Percentiles rank a stretch among this genome's conserved stretches.
Conservation (phyloP, 768 basidiomycete species). For the Mycena sanguinolenta region DNA sequence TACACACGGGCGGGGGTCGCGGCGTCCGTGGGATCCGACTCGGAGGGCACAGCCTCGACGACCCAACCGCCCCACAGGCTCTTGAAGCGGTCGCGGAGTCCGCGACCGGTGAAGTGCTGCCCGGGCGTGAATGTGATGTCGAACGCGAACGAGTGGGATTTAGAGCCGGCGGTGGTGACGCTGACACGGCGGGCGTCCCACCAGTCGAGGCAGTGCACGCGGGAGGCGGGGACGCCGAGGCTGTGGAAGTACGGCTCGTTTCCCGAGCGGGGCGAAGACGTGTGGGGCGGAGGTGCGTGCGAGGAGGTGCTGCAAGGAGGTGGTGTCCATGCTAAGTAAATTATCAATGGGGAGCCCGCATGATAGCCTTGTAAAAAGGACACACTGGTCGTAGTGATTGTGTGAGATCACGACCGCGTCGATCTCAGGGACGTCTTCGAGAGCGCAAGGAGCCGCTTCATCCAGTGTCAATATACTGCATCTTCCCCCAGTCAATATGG, state of each 20-base stretch:
- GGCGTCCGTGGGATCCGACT: slow-evolving; percentile 39
- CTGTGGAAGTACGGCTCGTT: slow-evolving; percentile 58
- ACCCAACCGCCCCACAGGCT: slow-evolving; percentile 79
- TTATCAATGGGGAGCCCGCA: background rate
- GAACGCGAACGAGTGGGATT: slow-evolving; percentile 43
- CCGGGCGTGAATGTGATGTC: slow-evolving; percentile 71
- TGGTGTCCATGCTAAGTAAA: slow-evolving; percentile 56
- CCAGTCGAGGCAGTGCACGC: slow-evolving; percentile 74
- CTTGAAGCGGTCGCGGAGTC: slow-evolving; percentile 63
- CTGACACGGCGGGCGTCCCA: slow-evolving; percentile 64
- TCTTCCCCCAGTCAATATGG: background rate
- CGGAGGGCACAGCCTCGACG: slow-evolving; percentile 64
- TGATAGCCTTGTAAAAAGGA: background rate
- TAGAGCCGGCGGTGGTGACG: slow-evolving; percentile 49
- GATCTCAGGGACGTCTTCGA: slow-evolving; percentile 70
- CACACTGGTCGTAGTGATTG: slow-evolving; percentile 68
- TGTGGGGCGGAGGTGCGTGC: slow-evolving; percentile 54
- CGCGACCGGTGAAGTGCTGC: slow-evolving; percentile 74
- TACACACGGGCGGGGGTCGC: slow-evolving; percentile 55
- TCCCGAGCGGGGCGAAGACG: slow-evolving; percentile 71
- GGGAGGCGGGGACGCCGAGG: slow-evolving; percentile 53
- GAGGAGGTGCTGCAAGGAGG: slow-evolving; percentile 56
- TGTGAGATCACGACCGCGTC: slow-evolving; percentile 76
- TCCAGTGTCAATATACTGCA: background rate
- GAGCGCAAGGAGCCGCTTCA: slow-evolving; percentile 62